Base-by-base conservation (phyloP, 2,329 filamentous ascomycete species). In the Diplodia scrobiculata region DNA sequence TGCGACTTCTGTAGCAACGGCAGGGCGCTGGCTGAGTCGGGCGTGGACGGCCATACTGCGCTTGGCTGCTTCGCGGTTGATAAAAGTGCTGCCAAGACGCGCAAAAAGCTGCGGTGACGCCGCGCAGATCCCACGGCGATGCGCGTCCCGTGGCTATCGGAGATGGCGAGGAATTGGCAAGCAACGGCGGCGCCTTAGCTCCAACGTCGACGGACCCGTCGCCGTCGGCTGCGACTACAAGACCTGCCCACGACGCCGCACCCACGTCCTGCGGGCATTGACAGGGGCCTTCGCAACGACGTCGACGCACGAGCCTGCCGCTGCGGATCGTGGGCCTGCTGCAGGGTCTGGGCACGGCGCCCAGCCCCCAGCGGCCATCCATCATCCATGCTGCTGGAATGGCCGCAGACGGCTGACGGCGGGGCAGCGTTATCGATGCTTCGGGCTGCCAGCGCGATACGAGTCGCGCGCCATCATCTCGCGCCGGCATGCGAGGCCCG, bases 121-220 rank as follows among this genome's bases (percentile, higher is more conserved):
- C 29, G 55, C 38, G 54, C 36, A 14, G 53, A 25, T 34, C 53
- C 5, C 36, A 14, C 55, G 14, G 11, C 36, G 21, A 45, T 41
- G 19, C 10, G 53, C 53, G 34, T 4, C 7, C 54, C 36, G 34
- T 45, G 19, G 45, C 58, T 50, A 36, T 50, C 45, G 58, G 58
- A 62, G 58, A 62, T 62, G 27, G 58, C 58, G 58, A 62, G 45
- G 58, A 62, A 62, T 62, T 60, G 58, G 58, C 58, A 11, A 47
- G 25, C 45, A 62, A 36, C 58, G 58, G 58, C 58, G 21, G n/a
- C 45, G 45, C 34, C 27, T n/a, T 62, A 62, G 45, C 58, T 50
- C 52, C 58, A 62, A 60, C 55, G 55, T 48, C 55, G 10, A 32
- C 13, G 17, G 34, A 48, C 48, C 58, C 58, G 58, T 32, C 17